phyloP scores from a whole-genome alignment of 805 yeast species.

The Saccharomycopsis fibuligera region DNA sequence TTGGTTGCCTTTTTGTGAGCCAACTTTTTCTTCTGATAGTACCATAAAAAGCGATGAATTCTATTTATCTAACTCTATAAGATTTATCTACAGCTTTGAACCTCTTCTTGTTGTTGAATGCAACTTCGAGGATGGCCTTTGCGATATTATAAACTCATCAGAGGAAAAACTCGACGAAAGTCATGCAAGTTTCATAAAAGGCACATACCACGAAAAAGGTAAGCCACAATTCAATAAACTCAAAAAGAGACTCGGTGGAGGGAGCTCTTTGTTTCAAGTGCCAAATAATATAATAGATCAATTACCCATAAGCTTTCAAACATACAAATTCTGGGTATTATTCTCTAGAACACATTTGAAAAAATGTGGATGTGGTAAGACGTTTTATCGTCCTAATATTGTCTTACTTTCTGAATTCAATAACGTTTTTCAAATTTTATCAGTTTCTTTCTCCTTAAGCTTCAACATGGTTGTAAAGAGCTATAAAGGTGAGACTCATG shows the following conservation, averaged over 20 bases:
- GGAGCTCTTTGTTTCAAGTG: not conserved
- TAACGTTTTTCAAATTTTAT: not conserved
- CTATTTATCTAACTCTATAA: not conserved
- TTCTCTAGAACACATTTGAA: constrained; percentile 33
- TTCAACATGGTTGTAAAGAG: constrained; percentile 1
- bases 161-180: not conserved
- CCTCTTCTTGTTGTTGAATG: constrained; percentile 13
- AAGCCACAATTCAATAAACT: not conserved
- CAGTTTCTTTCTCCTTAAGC: not conserved
- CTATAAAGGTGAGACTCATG: not conserved
- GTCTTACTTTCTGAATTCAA: not conserved
- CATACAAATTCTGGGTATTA: constrained; percentile 30
- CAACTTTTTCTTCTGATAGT: constrained; percentile 23
- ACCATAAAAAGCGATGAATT: constrained; percentile 5
- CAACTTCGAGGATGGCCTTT: constrained; percentile 8
- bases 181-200: not conserved
- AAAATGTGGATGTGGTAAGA: constrained; percentile 34
- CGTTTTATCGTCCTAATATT: constrained; percentile 33
- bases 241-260: not conserved
- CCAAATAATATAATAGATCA: not conserved
- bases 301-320: not conserved
- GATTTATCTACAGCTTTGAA: constrained; percentile 6
- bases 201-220: no score
- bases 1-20: constrained; percentile 8
- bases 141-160: constrained; percentile 13